Percentiles rank a stretch among this genome's conserved stretches.
Conservation (phyloP, 2,329 filamentous ascomycete species). For the Xylariaceae sp. region DNA sequence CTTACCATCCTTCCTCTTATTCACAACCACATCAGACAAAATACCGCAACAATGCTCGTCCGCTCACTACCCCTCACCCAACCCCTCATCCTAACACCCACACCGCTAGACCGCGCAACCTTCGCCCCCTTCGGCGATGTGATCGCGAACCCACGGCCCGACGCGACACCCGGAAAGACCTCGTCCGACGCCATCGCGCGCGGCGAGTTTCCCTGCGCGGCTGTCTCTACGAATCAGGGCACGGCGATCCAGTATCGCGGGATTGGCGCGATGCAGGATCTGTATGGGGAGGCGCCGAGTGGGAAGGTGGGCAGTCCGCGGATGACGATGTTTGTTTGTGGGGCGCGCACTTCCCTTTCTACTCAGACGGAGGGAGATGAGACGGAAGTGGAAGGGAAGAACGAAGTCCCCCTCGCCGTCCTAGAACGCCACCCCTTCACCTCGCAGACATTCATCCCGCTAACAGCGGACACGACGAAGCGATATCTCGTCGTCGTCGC, state of each 20-base stretch:
- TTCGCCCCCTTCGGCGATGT: slow-evolving; percentile 83
- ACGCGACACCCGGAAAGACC: slow-evolving; percentile 42
- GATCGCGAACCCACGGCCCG: slow-evolving; percentile 64
- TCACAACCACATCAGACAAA: background rate
- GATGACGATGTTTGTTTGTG: slow-evolving; percentile 88
- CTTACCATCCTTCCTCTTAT: background rate
- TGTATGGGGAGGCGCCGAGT: slow-evolving; percentile 63
- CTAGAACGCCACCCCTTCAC: slow-evolving; percentile 93
- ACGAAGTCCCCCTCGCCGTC: slow-evolving; percentile 56
- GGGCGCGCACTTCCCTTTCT: slow-evolving; percentile 20
- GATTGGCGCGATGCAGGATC: slow-evolving; percentile 67
- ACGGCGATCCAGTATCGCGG: slow-evolving; percentile 81
- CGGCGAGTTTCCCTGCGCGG: slow-evolving; percentile 39
- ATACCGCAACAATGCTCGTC: slow-evolving; percentile 25
- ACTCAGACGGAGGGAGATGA: too few species aligned
- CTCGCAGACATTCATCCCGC: slow-evolving; percentile 84
- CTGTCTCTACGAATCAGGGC: slow-evolving; percentile 73
- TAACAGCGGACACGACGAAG: slow-evolving; percentile 44
- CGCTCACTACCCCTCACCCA: slow-evolving; percentile 22
- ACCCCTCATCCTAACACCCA: slow-evolving; percentile 47
- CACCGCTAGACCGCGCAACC: slow-evolving; percentile 59
- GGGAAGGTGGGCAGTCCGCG: slow-evolving; percentile 52
- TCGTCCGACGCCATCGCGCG: slow-evolving; percentile 24
- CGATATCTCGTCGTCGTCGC: slow-evolving; percentile 85
- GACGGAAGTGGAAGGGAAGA: too few species aligned